Evolutionary conservation across 192 early-diverging fungal species (phyloP), one percentile per base, ranked within the genome.

Genomic region (Podila epicladia): DNA sequence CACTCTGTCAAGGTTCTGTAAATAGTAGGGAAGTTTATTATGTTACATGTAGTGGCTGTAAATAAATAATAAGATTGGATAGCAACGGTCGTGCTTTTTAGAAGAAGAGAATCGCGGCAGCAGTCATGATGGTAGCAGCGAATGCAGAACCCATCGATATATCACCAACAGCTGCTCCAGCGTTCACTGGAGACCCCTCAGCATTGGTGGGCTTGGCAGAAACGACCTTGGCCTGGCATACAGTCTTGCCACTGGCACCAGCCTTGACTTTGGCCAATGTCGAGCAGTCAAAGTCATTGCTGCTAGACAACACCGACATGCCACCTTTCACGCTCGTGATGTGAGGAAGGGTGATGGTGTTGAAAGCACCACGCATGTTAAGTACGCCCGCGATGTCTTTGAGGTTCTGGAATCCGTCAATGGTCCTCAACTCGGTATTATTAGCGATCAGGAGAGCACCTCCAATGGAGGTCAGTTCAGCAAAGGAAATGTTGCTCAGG

Each of bases 391-490:
- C 82, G 22, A 93, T 85, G 26, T 88, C 74, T 24, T 71, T 75
- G 53, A 93, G 83, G 71, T 89, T 74, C 20, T 84, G 79, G 72
- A 93, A 91, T 11, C 80, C 75, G 57, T 82, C 71, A 33, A 93
- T 82, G 49, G 71, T 69, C 20, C 64, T 83, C 68, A 92, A 60
- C n/a, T 87, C 73, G 20, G 88, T 88, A 71, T 93, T 93, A 83
- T 91, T 91, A 60, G 78, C 85, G 26, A 93, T 85, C 59, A 87
- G 75, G 51, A 92, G 78, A 38, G 91, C 90, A 33, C 91, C 89
- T 15, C 90, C 92, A 29, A 93, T 78, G 15, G 72, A 79, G 9
- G 76, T 79, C 31, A 93, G 64, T 60, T 82, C 74, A 24, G 88
- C 77, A 64, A 92, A 86, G n/a, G 87, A 78, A 53, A 93, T 72